Evolutionary conservation across 768 basidiomycete species (phyloP).

Genomic region (Trametes coccinea): DNA sequence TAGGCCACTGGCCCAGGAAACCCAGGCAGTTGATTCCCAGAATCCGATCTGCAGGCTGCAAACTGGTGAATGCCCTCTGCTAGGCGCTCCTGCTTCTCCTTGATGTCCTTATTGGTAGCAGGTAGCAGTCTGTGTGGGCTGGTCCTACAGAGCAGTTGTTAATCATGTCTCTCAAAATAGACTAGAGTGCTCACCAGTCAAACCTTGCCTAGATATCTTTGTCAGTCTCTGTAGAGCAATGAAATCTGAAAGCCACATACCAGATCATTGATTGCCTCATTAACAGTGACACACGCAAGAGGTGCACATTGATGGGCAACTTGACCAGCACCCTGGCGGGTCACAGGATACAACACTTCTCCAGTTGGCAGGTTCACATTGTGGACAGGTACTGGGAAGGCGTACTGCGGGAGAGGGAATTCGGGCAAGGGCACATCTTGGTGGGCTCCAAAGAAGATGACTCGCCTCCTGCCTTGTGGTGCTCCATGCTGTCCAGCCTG

Average conservation of each 20-base stretch:
- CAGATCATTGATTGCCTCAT: conserved; percentile 69
- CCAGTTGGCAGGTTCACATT: conserved; percentile 47
- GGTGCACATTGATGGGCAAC: conserved; percentile 48
- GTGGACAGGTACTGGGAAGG: conserved; percentile 38
- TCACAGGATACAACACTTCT: conserved; percentile 41
- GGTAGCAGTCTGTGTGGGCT: conserved; percentile 51
- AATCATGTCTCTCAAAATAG: background rate
- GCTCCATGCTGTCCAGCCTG: conserved; percentile 74
- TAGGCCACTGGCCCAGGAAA: conserved; percentile 48
- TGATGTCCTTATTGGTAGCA: conserved; percentile 35
- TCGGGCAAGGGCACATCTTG: conserved; percentile 57
- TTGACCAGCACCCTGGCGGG: conserved; percentile 31
- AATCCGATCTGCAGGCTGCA: background rate
- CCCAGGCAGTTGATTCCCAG: conserved; percentile 40
- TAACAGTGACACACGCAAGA: conserved; percentile 53
- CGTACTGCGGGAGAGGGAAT: conserved; percentile 65
- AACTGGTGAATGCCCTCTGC: conserved; percentile 39
- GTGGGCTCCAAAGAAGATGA: conserved; percentile 70
- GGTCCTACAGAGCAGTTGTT: conserved; percentile 39
- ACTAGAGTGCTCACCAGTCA: conserved; percentile 57
- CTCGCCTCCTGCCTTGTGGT: conserved; percentile 64
- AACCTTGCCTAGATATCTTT: conserved; percentile 51
- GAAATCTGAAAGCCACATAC: conserved; percentile 40
- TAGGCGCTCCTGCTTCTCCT: conserved; percentile 38
- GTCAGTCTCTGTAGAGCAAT: background rate